Percentiles rank a stretch among this genome's conserved stretches.
phyloP scores from a whole-genome alignment of 805 yeast species.

The Candida pseudoglaebosa region DNA sequence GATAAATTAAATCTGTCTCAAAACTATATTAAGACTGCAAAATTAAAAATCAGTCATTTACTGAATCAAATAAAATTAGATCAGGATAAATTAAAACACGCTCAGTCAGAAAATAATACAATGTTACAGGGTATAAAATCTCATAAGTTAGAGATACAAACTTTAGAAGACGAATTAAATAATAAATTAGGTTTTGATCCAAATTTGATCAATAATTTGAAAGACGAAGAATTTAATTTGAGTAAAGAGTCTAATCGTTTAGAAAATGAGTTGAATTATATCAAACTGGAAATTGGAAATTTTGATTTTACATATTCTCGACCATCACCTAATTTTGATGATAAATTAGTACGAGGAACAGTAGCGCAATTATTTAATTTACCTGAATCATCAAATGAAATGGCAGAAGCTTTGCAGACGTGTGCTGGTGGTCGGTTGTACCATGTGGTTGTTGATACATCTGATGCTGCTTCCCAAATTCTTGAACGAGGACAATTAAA shows the following conservation, averaged over 20 bases:
- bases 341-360: conserved; percentile 71
- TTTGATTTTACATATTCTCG: conserved; percentile 69
- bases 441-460: conserved; percentile 88
- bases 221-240: conserved; percentile 40
- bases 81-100: conserved; percentile 47
- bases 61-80: conserved; percentile 47
- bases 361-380: conserved; percentile 81
- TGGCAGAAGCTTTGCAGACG: conserved; percentile 82
- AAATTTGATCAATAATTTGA: conserved; percentile 39
- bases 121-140: conserved; percentile 41
- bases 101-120: conserved; percentile 45
- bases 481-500: conserved; percentile 74
- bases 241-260: conserved; percentile 42
- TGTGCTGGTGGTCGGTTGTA: conserved; percentile 91
- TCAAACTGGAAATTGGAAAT: conserved; percentile 64
- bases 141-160: conserved; percentile 34
- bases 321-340: conserved; percentile 61
- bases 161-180: conserved; percentile 40
- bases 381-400: conserved; percentile 49
- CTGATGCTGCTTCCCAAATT: conserved; percentile 76
- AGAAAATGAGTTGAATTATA: conserved; percentile 45
- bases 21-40: conserved; percentile 55
- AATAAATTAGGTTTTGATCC: conserved; percentile 56
- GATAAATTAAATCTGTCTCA: conserved; percentile 49
- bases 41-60: conserved; percentile 56